phyloP scores from a whole-genome alignment of 768 basidiomycete genomes.

The Mycena galericulata region DNA sequence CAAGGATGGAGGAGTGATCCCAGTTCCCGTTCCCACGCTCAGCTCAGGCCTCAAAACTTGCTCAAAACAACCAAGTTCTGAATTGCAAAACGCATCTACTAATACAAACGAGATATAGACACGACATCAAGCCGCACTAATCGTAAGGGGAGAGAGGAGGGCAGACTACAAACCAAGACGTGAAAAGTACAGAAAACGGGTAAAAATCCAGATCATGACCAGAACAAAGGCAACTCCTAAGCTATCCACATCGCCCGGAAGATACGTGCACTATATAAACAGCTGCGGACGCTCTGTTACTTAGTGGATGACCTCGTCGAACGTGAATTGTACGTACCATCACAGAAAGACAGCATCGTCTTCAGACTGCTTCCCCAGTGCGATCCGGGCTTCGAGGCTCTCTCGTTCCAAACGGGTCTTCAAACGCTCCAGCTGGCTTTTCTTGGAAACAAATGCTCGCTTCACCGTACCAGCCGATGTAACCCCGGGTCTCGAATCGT shows the following conservation, averaged over 20 bases:
- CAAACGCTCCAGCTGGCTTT: conserved; percentile 75
- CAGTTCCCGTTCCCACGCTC: too few relatives aligned
- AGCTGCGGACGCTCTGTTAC: conserved; percentile 11
- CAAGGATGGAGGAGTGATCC: conserved; percentile 17
- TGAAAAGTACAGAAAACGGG: conserved; percentile 31
- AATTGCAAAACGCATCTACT: conserved; percentile 40
- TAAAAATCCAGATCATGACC: conserved; percentile 17
- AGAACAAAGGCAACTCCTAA: conserved; percentile 15
- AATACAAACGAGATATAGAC: conserved; percentile 44
- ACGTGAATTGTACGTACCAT: conserved; percentile 42
- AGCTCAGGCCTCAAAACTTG: conserved; percentile 2
- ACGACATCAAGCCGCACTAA: conserved; percentile 47
- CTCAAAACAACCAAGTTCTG: not conserved
- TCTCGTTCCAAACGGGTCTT: conserved; percentile 63
- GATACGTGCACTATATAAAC: conserved; percentile 15
- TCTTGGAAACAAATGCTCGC: conserved; percentile 67
- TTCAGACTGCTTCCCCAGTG: conserved; percentile 54
- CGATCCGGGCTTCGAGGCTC: conserved; percentile 38
- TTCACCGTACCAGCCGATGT: conserved; percentile 37
- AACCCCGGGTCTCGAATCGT: conserved; percentile 35
- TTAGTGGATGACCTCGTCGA: not conserved
- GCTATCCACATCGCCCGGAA: conserved; percentile 17
- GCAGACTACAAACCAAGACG: conserved; percentile 32
- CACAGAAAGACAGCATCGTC: conserved; percentile 55
- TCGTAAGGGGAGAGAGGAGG: conserved; percentile 23